Evolutionary conservation across 2,329 filamentous ascomycete species (phyloP).

Genomic region (Myriosclerotinia curreyana): DNA sequence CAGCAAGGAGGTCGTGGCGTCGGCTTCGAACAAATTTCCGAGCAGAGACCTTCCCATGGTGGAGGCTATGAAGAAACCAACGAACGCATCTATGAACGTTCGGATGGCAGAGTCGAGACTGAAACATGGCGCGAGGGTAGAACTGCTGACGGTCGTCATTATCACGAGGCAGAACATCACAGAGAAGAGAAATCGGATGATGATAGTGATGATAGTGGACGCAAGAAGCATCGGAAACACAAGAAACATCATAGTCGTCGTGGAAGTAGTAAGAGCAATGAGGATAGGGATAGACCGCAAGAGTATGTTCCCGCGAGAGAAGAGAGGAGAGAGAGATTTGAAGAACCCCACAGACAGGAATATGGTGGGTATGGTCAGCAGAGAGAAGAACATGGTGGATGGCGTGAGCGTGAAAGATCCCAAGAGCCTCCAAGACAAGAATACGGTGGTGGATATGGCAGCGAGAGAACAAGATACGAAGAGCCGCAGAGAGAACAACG

Average conservation of each 20-base stretch:
- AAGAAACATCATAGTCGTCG: constrained; percentile 31
- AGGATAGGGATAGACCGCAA: constrained; percentile 26
- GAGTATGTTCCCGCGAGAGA: constrained; percentile 22
- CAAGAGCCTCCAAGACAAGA: constrained; percentile 26
- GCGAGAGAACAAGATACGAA: neutral
- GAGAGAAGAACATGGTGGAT: constrained; percentile 20
- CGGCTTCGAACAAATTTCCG: constrained; percentile 57
- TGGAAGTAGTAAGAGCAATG: constrained; percentile 25
- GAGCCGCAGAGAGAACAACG: constrained; percentile 17
- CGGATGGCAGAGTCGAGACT: constrained; percentile 37
- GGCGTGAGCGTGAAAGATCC: constrained; percentile 17
- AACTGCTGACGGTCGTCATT: constrained; percentile 29
- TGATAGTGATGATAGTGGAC: constrained; percentile 35
- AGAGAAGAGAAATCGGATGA: constrained; percentile 35
- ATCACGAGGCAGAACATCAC: constrained; percentile 25
- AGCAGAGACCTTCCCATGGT: constrained; percentile 50
- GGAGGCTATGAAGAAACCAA: constrained; percentile 59
- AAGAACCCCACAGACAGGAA: constrained; percentile 24
- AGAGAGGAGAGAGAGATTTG: constrained; percentile 21
- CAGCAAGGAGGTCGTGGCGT: constrained; percentile 43
- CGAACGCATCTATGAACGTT: constrained; percentile 49
- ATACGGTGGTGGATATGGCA: constrained; percentile 1
- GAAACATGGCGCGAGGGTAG: constrained; percentile 30
- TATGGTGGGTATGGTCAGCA: constrained; percentile 25
- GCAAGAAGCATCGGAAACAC: constrained; percentile 35